These are phyloP conservation scores for Trametes elegans DNA, from an alignment of 768 basidiomycete species.

Conservation along the genomic window DNA sequence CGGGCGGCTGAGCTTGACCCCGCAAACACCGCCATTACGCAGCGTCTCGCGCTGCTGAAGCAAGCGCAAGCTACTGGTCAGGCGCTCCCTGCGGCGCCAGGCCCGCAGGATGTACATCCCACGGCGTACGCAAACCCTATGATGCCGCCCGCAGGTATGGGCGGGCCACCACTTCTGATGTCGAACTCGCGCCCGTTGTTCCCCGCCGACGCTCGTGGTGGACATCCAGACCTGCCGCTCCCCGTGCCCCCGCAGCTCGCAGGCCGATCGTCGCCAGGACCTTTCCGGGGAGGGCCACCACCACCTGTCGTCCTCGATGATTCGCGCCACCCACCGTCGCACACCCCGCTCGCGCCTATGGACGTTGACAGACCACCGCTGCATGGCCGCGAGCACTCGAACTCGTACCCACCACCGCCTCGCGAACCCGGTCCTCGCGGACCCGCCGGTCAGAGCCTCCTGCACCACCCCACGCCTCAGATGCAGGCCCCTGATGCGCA, in stretches of 20 bases:
- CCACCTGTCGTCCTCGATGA: conserved; percentile 82
- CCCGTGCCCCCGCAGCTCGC: conserved; percentile 53
- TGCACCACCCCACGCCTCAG: conserved; percentile 70
- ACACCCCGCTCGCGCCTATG: conserved; percentile 80
- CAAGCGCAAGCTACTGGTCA: conserved; percentile 75
- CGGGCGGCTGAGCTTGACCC: conserved; percentile 95
- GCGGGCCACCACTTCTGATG: conserved; percentile 64
- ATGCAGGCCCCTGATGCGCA: conserved; percentile 39
- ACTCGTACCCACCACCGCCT: conserved; percentile 32
- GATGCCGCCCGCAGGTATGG: conserved; percentile 63
- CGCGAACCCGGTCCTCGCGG: conserved; percentile 49
- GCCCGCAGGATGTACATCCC: conserved; percentile 94
- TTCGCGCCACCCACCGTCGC: conserved; percentile 59
- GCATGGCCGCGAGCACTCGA: conserved; percentile 54
- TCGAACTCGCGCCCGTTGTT: conserved; percentile 54
- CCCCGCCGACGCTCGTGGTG: conserved; percentile 64
- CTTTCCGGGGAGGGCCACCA: conserved; percentile 81
- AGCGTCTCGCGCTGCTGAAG: conserved; percentile 74
- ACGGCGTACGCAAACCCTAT: conserved; percentile 86
- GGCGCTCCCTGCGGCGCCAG: conserved; percentile 81
- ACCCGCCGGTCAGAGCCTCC: conserved; percentile 52
- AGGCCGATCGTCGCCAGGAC: conserved; percentile 53
- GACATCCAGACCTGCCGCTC: conserved; percentile 40
- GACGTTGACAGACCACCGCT: conserved; percentile 38
- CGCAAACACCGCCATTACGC: conserved; percentile 74